These are phyloP conservation scores for Epichloe gansuensis DNA, from an alignment of 2,329 filamentous ascomycete species.

Conservation along the genomic window DNA sequence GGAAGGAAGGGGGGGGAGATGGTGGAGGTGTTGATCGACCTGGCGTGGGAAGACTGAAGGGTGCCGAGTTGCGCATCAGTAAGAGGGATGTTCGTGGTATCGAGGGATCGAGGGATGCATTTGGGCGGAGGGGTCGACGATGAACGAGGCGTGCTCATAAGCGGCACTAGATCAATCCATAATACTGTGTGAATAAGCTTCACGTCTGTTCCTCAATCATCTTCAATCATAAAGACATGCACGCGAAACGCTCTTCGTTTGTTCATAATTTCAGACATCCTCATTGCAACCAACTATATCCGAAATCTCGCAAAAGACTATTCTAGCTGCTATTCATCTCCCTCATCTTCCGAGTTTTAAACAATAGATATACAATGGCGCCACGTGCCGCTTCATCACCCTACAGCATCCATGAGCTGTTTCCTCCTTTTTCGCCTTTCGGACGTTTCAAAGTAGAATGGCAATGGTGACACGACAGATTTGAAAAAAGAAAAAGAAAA, in stretches of 20 bases:
- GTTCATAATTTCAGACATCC: conserved; percentile 9
- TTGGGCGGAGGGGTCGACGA: conserved; percentile 24
- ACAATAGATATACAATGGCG: conserved; percentile 20
- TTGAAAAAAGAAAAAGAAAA: conserved; percentile 3
- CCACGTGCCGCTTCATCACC: conserved; percentile 10
- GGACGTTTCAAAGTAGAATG: conserved; percentile 11
- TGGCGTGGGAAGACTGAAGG: conserved; percentile 65
- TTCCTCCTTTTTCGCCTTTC: conserved; percentile 13
- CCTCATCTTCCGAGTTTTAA: conserved; percentile 6
- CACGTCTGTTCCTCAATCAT: not conserved
- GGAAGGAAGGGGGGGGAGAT: conserved; percentile 21
- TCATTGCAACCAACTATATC: not conserved
- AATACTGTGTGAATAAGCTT: too few relatives aligned
- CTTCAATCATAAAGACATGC: not conserved
- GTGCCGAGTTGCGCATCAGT: conserved; percentile 68
- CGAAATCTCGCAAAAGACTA: not conserved
- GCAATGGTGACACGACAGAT: conserved; percentile 12
- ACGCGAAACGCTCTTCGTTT: not conserved
- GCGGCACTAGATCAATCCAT: not conserved
- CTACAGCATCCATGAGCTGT: conserved; percentile 12
- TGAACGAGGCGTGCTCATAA: not conserved
- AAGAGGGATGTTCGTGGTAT: conserved; percentile 64
- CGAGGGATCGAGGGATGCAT: conserved; percentile 37
- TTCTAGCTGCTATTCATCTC: not conserved
- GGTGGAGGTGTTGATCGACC: conserved; percentile 60